Evolutionary conservation across 108 stramenopile species (phyloP).

Genomic region (Seminavis robusta): DNA sequence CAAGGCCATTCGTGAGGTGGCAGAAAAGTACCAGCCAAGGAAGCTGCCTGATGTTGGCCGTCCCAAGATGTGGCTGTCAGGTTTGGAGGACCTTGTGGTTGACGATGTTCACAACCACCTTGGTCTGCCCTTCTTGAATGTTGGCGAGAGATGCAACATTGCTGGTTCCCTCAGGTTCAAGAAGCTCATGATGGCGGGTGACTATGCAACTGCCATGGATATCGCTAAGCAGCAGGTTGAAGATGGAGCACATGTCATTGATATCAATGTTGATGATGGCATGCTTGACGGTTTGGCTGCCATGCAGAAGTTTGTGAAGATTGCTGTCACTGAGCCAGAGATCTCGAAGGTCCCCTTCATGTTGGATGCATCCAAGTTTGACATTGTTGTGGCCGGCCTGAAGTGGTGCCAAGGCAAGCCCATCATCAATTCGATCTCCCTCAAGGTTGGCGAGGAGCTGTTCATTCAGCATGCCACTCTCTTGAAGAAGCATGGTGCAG

Average conservation of each 20-base stretch:
- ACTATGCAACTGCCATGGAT: conserved; percentile 92
- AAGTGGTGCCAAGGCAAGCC: conserved; percentile 96
- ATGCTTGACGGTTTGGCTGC: conserved; percentile 93
- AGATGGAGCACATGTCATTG: conserved; percentile 95
- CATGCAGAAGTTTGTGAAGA: conserved; percentile 98
- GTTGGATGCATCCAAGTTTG: conserved; percentile 96
- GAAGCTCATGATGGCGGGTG: conserved; percentile 91
- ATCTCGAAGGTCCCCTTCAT: conserved; percentile 93
- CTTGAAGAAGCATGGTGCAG: conserved; percentile 95
- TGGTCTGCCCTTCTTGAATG: conserved; percentile 76
- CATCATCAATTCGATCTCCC: conserved; percentile 96
- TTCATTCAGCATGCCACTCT: conserved; percentile 96
- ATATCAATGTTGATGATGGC: conserved; percentile 97
- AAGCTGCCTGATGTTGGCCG: conserved; percentile 34
- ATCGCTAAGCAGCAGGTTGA: conserved; percentile 95
- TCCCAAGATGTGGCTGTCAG: conserved; percentile 77
- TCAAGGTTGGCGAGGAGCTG: conserved; percentile 98
- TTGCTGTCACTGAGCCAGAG: conserved; percentile 94
- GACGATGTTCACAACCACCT: conserved; percentile 60
- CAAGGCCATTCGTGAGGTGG: conserved; percentile 65
- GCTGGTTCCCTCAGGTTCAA: conserved; percentile 91
- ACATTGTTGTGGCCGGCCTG: conserved; percentile 88
- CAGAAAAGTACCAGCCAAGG: conserved; percentile 35
- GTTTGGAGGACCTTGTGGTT: conserved; percentile 71
- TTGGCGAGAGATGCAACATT: conserved; percentile 95